Evolutionary conservation across 805 yeast genomes (phyloP), one percentile per base, ranked within the genome.

Genomic region (Candida taoyuanica): DNA sequence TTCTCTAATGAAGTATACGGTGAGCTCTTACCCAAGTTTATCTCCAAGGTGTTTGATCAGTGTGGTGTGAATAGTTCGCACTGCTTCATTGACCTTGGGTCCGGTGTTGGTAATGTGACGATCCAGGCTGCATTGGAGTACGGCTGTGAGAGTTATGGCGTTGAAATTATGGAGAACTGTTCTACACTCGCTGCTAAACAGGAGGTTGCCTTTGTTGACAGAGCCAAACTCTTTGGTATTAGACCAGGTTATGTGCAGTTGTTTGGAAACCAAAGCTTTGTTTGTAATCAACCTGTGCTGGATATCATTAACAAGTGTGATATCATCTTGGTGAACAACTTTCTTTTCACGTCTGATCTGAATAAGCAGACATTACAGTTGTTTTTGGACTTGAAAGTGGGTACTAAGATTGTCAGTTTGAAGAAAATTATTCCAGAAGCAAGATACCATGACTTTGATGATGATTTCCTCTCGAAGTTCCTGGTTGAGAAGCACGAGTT

Each of bases 21-120:
- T 8, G 97, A 89, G 60, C 64, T 89, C 41, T 67, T 89, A 56
- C 97, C 97, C 1, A 65, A 70, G 5, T 85, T 89, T 49, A 67
- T 85, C 29, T 72, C 87, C 29, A 76, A 70, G 48, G 81, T 85
- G 4, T 83, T 81, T 52, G 56, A 64, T 5, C 68, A 77, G 49
- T 81, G 87, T 34, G 71, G 69, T 1, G 62, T 88, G 34, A 59
- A 64, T 26, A 67, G 75, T 2, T 61, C 59, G 2, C 72, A 75
- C 31, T 73, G 67, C n/a, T 88, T 87, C 52, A 77, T 89, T 45
- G 97, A 89, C 60, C 66, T 89, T 17, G 97, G 97, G 0, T 86
- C 95, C 0, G 97, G 97, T 13, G 96, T 89, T 13, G 97, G 96
- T 0, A 89, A 89, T 55, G 86, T 96, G 41, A 81, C 84, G 0